Evolutionary conservation across 352 stramenopile genomes (phyloP), one percentile per base, ranked within the genome.

Genomic region (Plasmopara halstedii): DNA sequence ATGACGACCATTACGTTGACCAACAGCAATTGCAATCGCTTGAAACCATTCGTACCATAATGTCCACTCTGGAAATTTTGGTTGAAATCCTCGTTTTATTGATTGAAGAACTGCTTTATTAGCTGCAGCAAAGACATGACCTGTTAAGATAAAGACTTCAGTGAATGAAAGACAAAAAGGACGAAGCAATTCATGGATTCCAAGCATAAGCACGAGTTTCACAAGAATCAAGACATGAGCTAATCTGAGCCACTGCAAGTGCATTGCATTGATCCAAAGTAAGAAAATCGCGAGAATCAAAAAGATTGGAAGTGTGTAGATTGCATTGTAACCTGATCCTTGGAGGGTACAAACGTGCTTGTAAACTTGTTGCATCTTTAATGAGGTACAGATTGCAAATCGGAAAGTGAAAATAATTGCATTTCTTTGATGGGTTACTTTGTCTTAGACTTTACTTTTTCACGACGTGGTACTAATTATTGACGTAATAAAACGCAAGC

Each of bases 11-110:
- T 65, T 47, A 11, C 18, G 42, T 43, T 52, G 49, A 5, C 53
- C 54, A 7, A 62, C 57, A 27, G 58, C 42, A 26, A 53, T 56
- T 15, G 62, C 45, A 11, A 73, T 51, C 26, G 68, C 64, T 18
- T 80, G 64, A 48, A 71, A 64, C 42, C 55, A 52, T 35, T 73
- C 58, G 49, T 69, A 76, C 44, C 49, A 57, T 17, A 70, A 26
- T 34, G 58, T 79, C 68, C 68, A 76, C 37, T 60, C 52, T 1
- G 48, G 50, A 39, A 73, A 79, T 33, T 61, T 58, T 21, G 64
- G 53, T 0, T 29, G 37, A 3, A 66, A 48, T 2, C 62, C 65
- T 18, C 60, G 56, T 10, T 42, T 39, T 5, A 55, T n/a, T 27
- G 58, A 64, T 15, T 51, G 40, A 31, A 72, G 37, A 14, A 62